A percentile compares a stretch with the other conserved stretches of the same genome.
Evolutionary conservation across 75 land plant genomes (phyloP).

Genomic region (Cupressus sempervirens): DNA sequence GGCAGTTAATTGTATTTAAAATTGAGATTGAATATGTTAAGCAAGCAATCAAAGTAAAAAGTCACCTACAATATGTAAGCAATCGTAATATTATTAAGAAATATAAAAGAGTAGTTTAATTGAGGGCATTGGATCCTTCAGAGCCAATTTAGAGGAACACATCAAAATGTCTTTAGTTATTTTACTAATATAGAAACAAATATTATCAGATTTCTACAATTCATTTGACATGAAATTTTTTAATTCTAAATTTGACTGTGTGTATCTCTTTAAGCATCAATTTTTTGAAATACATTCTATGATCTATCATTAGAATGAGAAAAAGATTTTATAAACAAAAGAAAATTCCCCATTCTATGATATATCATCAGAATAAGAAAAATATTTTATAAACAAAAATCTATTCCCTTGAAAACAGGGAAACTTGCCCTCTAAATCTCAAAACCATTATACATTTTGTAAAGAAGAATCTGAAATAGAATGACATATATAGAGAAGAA

Average conservation of each 20-base stretch:
- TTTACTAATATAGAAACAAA: not conserved
- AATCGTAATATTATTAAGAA: not conserved
- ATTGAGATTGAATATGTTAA: not conserved
- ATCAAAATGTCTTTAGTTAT: no score
- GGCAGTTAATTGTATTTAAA: not conserved
- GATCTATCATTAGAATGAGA: no score
- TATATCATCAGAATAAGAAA: no score
- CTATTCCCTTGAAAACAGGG: not conserved
- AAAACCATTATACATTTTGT: not conserved
- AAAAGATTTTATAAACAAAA: no score
- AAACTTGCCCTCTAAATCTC: not conserved
- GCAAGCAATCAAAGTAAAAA: not conserved
- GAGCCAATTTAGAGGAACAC: no score
- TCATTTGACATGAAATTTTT: no score
- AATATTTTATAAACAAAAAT: not conserved
- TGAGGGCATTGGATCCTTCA: not conserved
- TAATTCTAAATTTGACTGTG: no score
- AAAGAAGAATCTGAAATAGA: not conserved
- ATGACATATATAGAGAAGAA: not conserved
- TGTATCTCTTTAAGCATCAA: no score
- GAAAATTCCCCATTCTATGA: no score
- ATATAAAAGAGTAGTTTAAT: not conserved
- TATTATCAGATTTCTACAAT: no score
- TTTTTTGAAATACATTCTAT: no score
- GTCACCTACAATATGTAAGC: no score